Conservation (phyloP, 306 rosid genomes). For the Dalbergia cultrata region DNA sequence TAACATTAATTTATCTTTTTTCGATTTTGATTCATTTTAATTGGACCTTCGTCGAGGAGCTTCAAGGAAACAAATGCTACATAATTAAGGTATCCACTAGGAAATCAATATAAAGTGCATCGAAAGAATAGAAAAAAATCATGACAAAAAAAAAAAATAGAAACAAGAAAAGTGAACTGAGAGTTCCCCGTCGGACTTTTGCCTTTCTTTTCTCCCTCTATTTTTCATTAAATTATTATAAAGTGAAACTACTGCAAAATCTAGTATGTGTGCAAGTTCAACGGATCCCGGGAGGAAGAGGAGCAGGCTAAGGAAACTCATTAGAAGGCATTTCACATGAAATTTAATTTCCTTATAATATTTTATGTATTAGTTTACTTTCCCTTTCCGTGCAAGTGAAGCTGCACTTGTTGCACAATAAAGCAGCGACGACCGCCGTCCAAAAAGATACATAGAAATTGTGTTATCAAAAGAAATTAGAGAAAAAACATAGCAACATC, state of each 20-base stretch:
- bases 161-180: background rate
- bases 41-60: background rate
- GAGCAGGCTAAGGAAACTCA: slow-evolving; percentile 29
- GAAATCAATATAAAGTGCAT: background rate
- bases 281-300: background rate
- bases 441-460: background rate
- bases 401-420: background rate
- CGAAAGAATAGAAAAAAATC: slow-evolving; percentile 12
- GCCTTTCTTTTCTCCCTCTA: background rate
- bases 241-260: background rate
- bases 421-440: background rate
- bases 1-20: too few relatives aligned
- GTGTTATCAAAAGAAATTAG: too few relatives aligned
- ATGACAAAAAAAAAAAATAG: background rate
- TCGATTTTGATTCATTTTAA: too few relatives aligned
- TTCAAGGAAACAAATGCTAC: background rate
- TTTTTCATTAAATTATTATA: background rate
- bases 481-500: too few relatives aligned
- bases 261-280: background rate
- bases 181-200: background rate
- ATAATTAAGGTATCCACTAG: background rate
- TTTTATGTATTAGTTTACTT: background rate
- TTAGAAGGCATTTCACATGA: background rate
- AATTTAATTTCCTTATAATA: background rate
- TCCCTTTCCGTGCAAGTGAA: background rate